These are phyloP conservation scores for Corchorus olitorius DNA, from an alignment of 345 rosid genomes.

Conservation along the genomic window DNA sequence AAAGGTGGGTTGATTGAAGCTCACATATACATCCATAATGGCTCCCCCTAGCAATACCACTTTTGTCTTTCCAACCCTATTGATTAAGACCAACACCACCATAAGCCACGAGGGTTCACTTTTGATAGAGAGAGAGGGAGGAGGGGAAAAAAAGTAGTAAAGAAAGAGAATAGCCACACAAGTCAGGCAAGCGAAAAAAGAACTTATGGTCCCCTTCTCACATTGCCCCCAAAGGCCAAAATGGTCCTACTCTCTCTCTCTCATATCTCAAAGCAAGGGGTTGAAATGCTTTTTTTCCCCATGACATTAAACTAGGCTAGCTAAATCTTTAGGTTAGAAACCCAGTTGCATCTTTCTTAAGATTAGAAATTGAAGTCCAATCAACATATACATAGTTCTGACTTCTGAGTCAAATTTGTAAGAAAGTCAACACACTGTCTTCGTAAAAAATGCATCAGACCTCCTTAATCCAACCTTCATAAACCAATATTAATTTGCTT, in stretches of 20 bases:
- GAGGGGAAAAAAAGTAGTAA: background rate
- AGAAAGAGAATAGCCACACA: background rate
- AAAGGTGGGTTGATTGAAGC: constrained; percentile 10
- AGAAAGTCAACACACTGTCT: no score
- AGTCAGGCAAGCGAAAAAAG: background rate
- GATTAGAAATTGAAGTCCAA: no score
- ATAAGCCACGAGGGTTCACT: background rate
- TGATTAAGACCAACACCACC: constrained; percentile 37
- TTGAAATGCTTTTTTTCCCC: no score
- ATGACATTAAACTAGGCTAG: no score
- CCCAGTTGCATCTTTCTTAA: no score
- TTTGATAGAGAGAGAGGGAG: background rate
- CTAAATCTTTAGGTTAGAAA: no score
- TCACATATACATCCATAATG: constrained; percentile 3
- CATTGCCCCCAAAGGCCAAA: background rate
- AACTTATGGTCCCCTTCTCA: constrained; percentile 16
- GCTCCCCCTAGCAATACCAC: constrained; percentile 10
- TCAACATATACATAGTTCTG: no score
- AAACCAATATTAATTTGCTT: no score
- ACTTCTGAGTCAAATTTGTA: no score
- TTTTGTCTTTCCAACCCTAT: constrained; percentile 18
- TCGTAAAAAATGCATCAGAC: no score
- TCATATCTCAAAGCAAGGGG: background rate
- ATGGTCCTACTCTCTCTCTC: background rate
- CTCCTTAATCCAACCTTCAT: no score